A percentile compares a stretch with the other conserved stretches of the same genome.
Evolutionary conservation across 306 rosid species (phyloP).

Genomic region (Acacia melanoxylon): DNA sequence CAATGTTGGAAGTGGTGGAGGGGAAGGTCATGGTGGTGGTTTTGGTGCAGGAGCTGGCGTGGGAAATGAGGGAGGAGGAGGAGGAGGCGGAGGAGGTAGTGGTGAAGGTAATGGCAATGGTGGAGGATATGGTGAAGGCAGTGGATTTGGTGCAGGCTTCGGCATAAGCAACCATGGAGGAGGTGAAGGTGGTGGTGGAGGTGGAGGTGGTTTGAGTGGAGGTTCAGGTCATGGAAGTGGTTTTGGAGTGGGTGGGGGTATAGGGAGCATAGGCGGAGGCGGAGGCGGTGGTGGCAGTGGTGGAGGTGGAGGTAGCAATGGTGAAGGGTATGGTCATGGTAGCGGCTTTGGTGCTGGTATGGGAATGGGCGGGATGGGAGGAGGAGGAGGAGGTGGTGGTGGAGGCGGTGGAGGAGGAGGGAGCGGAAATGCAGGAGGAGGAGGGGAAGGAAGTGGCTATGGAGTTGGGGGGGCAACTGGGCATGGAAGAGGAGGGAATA

Average conservation of each 20-base stretch:
- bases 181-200: conserved; percentile 26
- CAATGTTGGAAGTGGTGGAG: conserved; percentile 36
- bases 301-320: not conserved
- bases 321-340: conserved; percentile 39
- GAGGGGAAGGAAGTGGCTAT: conserved; percentile 39
- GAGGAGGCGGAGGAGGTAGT: conserved; percentile 20
- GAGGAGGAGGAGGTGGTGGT: not conserved
- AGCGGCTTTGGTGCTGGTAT: conserved; percentile 43
- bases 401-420: not conserved
- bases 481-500: not conserved
- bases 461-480: conserved; percentile 22
- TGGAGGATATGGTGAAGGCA: conserved; percentile 40
- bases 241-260: conserved; percentile 30
- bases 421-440: not conserved
- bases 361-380: conserved; percentile 27
- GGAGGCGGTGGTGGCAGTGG: conserved; percentile 9
- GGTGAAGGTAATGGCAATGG: conserved; percentile 15
- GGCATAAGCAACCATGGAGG: conserved; percentile 41
- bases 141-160: conserved; percentile 44
- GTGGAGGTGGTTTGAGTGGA: conserved; percentile 29
- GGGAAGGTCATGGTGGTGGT: conserved; percentile 55
- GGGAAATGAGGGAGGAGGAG: conserved; percentile 35
- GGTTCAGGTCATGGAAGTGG: conserved; percentile 45
- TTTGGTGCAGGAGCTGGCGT: conserved; percentile 46
- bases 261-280: not conserved